A percentile compares a stretch with the other conserved stretches of the same genome.
Evolutionary conservation across 257 asterid genomes (phyloP).

Genomic region (Ilex aquifolium): DNA sequence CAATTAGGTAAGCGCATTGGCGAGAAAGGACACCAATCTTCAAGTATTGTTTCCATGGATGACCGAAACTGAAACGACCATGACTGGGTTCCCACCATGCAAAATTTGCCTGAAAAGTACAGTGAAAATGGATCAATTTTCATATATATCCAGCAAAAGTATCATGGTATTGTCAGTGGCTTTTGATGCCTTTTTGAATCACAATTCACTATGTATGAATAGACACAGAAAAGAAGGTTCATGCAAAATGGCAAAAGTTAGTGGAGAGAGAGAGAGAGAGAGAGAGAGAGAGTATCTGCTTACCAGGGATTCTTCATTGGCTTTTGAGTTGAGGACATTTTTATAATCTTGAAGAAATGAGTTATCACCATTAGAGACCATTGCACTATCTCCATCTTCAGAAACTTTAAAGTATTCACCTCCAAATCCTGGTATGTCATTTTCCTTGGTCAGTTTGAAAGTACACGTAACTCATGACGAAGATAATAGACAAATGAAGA

Average conservation of each 20-base stretch:
- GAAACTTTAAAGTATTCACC: constrained; percentile 22
- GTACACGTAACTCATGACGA: no score
- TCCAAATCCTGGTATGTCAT: constrained; percentile 35
- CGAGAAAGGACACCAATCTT: constrained; percentile 48
- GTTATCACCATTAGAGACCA: constrained; percentile 18
- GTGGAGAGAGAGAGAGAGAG: no score
- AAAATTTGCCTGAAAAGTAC: constrained; percentile 51
- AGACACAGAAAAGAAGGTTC: no score
- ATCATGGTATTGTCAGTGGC: no score
- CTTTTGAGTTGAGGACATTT: constrained; percentile 53
- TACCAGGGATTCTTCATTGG: constrained; percentile 66
- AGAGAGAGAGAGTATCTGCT: neutral
- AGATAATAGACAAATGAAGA: neutral
- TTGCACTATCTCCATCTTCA: constrained; percentile 18
- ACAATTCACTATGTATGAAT: neutral
- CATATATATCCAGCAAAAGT: neutral
- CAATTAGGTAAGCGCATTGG: constrained; percentile 66
- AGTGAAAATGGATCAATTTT: neutral
- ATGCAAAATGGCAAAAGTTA: no score
- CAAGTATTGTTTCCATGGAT: constrained; percentile 76
- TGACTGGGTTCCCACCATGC: constrained; percentile 91
- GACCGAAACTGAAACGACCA: constrained; percentile 43
- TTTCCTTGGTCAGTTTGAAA: neutral
- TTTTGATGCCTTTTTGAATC: no score
- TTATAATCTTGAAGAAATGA: constrained; percentile 32